Conservation (phyloP, 192 early-diverging fungal species). For the Coemansia sp. region DNA sequence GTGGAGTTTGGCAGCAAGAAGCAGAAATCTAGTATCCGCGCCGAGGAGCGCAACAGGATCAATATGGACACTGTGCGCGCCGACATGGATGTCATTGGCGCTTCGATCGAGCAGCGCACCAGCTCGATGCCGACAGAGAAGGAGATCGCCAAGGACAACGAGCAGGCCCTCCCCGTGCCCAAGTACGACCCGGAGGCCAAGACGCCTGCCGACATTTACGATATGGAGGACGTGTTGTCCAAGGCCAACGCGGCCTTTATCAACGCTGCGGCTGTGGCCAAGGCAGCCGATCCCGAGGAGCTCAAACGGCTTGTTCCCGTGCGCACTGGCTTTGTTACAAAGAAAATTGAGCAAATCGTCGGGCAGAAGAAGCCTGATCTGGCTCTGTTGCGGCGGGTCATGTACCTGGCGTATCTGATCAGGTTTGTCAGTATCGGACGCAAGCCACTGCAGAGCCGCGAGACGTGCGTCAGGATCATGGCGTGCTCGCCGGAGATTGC, state of each 20-base stretch:
- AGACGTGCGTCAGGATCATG: slow-evolving; percentile 44
- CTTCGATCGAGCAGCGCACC: slow-evolving; percentile 65
- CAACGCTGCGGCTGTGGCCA: slow-evolving; percentile 56
- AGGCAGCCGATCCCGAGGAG: slow-evolving; percentile 41
- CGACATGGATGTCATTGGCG: slow-evolving; percentile 64
- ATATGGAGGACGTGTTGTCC: slow-evolving; percentile 70
- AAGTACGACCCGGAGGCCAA: slow-evolving; percentile 65
- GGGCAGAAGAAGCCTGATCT: slow-evolving; percentile 29
- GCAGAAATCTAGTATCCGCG: slow-evolving; percentile 72
- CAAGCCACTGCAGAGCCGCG: slow-evolving; percentile 49
- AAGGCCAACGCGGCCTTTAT: slow-evolving; percentile 63
- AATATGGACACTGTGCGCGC: slow-evolving; percentile 64
- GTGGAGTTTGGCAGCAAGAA: slow-evolving; percentile 94
- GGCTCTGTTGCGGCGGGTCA: slow-evolving; percentile 49
- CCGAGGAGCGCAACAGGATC: slow-evolving; percentile 83
- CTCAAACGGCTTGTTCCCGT: slow-evolving; percentile 15
- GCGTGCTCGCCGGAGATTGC: slow-evolving; percentile 56
- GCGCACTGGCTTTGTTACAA: slow-evolving; percentile 32
- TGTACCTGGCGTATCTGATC: slow-evolving; percentile 81
- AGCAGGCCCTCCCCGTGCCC: slow-evolving; percentile 70
- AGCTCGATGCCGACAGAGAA: slow-evolving; percentile 60
- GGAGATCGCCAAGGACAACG: slow-evolving; percentile 53
- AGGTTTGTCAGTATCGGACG: slow-evolving; percentile 58
- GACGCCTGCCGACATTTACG: slow-evolving; percentile 74
- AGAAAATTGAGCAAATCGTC: slow-evolving; percentile 36